Conservation (phyloP, 2,329 filamentous ascomycete genomes). For the Cladophialophora chaetospira region DNA sequence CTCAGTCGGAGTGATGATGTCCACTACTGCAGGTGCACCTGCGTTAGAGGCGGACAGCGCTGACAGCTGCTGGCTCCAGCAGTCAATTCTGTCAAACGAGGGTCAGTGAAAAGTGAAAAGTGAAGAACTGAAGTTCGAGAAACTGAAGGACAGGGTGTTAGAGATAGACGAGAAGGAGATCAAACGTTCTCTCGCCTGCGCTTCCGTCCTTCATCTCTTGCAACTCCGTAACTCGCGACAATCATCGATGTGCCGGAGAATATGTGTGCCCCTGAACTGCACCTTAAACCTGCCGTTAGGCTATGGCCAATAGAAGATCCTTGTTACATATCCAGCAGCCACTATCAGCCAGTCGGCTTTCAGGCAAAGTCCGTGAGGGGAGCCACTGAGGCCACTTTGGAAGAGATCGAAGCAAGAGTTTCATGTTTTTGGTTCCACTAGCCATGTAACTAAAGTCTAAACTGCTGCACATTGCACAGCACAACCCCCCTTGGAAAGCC, state of each 20-base stretch:
- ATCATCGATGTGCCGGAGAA: conserved; percentile 5
- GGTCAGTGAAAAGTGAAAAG: neutral
- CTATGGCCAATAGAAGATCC: too few species aligned
- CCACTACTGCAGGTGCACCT: conserved; percentile 13
- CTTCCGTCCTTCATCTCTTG: conserved; percentile 8
- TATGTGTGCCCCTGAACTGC: too few species aligned
- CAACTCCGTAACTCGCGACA: neutral
- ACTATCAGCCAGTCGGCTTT: too few species aligned
- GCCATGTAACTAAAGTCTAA: conserved; percentile 1
- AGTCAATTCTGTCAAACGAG: neutral
- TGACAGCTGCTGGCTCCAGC: conserved; percentile 1
- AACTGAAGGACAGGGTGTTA: neutral
- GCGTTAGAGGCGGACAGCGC: conserved; percentile 10
- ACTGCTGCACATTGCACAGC: too few species aligned
- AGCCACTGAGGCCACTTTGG: too few species aligned
- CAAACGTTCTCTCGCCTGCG: conserved; percentile 4
- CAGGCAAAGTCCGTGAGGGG: too few species aligned
- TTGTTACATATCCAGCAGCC: too few species aligned
- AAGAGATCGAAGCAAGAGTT: conserved; percentile 12
- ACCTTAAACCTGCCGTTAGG: too few species aligned
- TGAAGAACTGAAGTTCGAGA: conserved; percentile 6
- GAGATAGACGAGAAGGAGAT: conserved; percentile 15
- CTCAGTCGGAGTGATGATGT: neutral
- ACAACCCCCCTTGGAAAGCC: too few species aligned
- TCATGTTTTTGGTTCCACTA: conserved; percentile 25